A percentile compares a stretch with the other conserved stretches of the same genome.
phyloP scores from a whole-genome alignment of 23 red algal species.

The Gracilariopsis chorda region DNA sequence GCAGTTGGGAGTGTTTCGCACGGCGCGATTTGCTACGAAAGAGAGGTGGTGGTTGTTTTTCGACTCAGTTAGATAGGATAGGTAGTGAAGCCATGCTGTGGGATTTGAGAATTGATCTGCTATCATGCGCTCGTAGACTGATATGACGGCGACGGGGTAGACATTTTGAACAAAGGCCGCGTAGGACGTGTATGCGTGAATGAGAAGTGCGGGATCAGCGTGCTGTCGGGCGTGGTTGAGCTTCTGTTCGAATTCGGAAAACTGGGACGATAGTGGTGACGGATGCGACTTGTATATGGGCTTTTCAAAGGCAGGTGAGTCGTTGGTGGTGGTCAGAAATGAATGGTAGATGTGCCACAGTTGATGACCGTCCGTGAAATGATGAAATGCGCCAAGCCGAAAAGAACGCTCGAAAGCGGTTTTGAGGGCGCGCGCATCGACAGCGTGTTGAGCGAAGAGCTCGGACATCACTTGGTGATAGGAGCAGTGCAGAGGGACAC shows the following conservation, averaged over 20 bases:
- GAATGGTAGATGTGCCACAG: not conserved
- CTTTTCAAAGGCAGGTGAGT: not conserved
- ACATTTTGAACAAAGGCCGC: constrained; percentile 1
- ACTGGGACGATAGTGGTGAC: not conserved
- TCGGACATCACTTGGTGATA: not conserved
- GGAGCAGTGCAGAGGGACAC: not conserved
- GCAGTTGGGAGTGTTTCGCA: constrained; percentile 17
- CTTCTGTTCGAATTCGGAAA: not conserved
- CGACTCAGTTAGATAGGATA: not conserved
- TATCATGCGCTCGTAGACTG: constrained; percentile 52
- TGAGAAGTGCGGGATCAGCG: not conserved
- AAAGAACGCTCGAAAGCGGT: not conserved
- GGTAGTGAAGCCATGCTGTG: constrained; percentile 21
- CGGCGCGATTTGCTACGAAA: not conserved
- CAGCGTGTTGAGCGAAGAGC: not conserved
- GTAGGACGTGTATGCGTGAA: constrained; percentile 21
- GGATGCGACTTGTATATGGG: not conserved
- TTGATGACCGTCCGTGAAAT: not conserved
- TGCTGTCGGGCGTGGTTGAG: not conserved
- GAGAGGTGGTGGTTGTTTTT: not conserved
- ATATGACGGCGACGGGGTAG: not conserved
- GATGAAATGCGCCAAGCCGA: not conserved
- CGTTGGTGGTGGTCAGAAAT: not conserved
- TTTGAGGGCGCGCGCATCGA: not conserved
- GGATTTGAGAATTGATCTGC: not conserved